These are phyloP conservation scores for Eleusine indica DNA, from an alignment of 176 grass and related monocot species.

Conservation along the genomic window DNA sequence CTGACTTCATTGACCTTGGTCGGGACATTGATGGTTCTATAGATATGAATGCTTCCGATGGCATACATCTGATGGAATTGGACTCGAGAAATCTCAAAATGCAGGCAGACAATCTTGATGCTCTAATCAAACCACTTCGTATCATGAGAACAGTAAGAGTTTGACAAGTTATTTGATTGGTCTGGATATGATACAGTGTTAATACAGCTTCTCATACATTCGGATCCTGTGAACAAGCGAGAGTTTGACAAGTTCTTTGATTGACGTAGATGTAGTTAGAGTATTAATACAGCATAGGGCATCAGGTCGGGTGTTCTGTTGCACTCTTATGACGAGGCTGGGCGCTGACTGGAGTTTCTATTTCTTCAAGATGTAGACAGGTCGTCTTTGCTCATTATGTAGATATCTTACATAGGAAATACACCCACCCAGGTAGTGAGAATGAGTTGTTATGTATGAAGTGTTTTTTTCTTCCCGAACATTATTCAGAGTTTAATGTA, in stretches of 20 bases:
- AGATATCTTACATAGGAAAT: conserved; percentile 23
- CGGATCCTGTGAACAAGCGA: conserved; percentile 65
- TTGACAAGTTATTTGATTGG: conserved; percentile 28
- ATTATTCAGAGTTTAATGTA: conserved; percentile 45
- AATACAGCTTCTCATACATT: neutral
- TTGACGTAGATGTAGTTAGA: neutral
- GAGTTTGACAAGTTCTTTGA: conserved; percentile 26
- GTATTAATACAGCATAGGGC: neutral
- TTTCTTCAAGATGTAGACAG: neutral
- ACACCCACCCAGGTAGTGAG: neutral
- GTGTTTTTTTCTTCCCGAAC: neutral
- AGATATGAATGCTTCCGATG: conserved; percentile 3
- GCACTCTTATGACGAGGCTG: neutral
- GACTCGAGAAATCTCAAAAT: conserved; percentile 30
- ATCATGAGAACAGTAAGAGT: conserved; percentile 70
- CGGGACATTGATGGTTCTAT: conserved; percentile 3
- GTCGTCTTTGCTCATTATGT: conserved; percentile 28
- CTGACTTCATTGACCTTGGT: conserved; percentile 60
- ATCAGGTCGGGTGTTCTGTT: neutral
- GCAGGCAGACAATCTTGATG: conserved; percentile 67
- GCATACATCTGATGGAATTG: conserved; percentile 37
- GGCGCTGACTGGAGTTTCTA: conserved; percentile 1
- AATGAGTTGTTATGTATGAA: conserved; percentile 23
- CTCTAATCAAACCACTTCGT: conserved; percentile 73
- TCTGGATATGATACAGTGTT: neutral